These are phyloP conservation scores for Tricholoma sp. DNA, from an alignment of 768 basidiomycete genomes.

Conservation along the genomic window DNA sequence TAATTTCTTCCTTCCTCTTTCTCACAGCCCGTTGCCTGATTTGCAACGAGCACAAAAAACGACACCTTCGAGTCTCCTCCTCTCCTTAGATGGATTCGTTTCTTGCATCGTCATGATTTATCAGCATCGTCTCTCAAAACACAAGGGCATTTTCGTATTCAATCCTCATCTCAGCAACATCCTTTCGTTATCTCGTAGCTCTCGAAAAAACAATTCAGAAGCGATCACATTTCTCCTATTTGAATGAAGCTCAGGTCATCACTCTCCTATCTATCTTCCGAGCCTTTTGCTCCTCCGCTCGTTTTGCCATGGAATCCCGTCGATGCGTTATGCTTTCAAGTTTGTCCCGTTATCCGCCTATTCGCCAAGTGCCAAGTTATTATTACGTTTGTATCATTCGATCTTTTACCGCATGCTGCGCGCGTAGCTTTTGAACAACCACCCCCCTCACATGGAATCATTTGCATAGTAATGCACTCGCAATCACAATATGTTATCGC, in stretches of 20 bases:
- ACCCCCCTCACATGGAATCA: neutral
- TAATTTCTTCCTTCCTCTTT: constrained; percentile 5
- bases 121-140: constrained; percentile 5
- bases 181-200: constrained; percentile 10
- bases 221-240: neutral
- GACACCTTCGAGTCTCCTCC: neutral
- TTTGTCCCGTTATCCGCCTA: neutral
- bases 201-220: constrained; percentile 7
- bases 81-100: constrained; percentile 8
- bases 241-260: neutral
- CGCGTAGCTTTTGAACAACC: neutral
- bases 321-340: neutral
- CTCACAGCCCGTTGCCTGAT: constrained; percentile 4
- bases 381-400: neutral
- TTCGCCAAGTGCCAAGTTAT: neutral
- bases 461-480: neutral
- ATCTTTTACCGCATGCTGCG: neutral
- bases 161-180: constrained; percentile 15
- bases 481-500: neutral
- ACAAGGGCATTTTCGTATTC: constrained; percentile 2
- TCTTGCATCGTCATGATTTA: constrained; percentile 6
- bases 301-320: neutral
- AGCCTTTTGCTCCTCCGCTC: neutral
- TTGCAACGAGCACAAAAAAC: constrained; percentile 2
- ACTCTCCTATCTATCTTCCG: neutral